Evolutionary conservation across 768 basidiomycete genomes (phyloP).

Genomic region (Suillus subalutaceus): DNA sequence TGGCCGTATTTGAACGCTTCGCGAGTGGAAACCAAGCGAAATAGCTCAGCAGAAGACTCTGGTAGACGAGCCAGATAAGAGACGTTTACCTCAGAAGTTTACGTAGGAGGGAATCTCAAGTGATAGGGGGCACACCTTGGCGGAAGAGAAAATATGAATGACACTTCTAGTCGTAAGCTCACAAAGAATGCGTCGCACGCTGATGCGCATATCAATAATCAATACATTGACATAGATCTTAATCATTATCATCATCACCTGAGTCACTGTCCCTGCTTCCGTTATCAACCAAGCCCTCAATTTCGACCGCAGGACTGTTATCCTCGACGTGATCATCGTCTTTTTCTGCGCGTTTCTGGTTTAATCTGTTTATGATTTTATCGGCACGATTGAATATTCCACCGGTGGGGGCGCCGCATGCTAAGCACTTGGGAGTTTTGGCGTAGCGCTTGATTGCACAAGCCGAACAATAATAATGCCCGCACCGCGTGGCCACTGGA

Average conservation of each 20-base stretch:
- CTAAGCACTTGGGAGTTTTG: slow-evolving; percentile 94
- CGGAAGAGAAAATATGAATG: not conserved
- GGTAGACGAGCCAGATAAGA: not conserved
- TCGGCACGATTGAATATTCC: slow-evolving; percentile 97
- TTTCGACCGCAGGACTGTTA: slow-evolving; percentile 61
- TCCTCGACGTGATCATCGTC: slow-evolving; percentile 45
- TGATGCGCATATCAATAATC: not conserved
- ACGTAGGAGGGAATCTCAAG: not conserved
- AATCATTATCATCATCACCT: slow-evolving; percentile 28
- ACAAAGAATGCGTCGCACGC: not conserved
- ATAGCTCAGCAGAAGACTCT: not conserved
- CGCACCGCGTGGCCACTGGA: slow-evolving; percentile 94
- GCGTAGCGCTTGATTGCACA: slow-evolving; percentile 96
- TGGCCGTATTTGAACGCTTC: not conserved
- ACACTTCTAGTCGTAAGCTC: not conserved
- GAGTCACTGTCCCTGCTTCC: slow-evolving; percentile 25
- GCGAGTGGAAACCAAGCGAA: not conserved
- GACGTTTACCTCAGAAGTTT: not conserved
- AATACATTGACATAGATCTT: not conserved
- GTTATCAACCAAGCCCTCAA: slow-evolving; percentile 55
- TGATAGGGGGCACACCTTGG: not conserved
- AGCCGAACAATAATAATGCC: slow-evolving; percentile 93
- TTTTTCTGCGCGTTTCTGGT: slow-evolving; percentile 66
- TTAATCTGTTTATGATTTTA: slow-evolving; percentile 87
- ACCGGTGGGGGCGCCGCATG: slow-evolving; percentile 89